Base-by-base conservation (phyloP, 306 rosid genomes). In the Cyamopsis tetragonoloba region DNA sequence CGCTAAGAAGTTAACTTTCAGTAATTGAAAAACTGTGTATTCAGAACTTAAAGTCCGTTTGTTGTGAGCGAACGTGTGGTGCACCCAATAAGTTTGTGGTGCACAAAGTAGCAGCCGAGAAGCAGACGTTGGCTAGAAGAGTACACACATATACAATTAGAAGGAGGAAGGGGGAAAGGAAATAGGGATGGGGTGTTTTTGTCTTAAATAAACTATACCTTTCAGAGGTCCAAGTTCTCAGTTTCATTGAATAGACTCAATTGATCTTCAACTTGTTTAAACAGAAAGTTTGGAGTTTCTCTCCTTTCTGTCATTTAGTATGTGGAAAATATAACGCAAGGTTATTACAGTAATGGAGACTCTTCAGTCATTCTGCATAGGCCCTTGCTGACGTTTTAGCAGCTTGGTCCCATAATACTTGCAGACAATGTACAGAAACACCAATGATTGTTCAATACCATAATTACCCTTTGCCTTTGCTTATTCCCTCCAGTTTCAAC, bases 151-250 rank as follows among this genome's bases (percentile, higher is more conserved):
- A 46, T 20, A 24, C 44, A 70, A n/a, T 44, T 73, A 54, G 69
- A 50, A 72, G 31, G 32, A 62, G 9, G 39, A 24, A 5, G 44
- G 32, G 51, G 48, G 30, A 20, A 34, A 35, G 31, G 71, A 19
- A n/a, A 46, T 46, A 15, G 79, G 86, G 41, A 84, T 91, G 97
- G 96, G 73, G 83, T 71, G 26, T 61, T 78, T 80, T 77, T 85
- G 88, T 80, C 87, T 66, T 71, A 8, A 55, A 18, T 46, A 44
- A 35, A 67, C 72, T 72, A 69, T 50, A 32, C 62, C 69, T 70
- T 66, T 37, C 72, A 70, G 59, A 76, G 73, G 89, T 77, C 88
- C 82, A 81, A 79, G 81, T 82, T 77, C 82, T 79, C 69, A 82
- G 91, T 76, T 68, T 73, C 73, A 62, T 57, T 70, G 32, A 81